These are phyloP conservation scores for Phyllosticta citriasiana DNA, from an alignment of 2,329 filamentous ascomycete genomes.

Conservation along the genomic window DNA sequence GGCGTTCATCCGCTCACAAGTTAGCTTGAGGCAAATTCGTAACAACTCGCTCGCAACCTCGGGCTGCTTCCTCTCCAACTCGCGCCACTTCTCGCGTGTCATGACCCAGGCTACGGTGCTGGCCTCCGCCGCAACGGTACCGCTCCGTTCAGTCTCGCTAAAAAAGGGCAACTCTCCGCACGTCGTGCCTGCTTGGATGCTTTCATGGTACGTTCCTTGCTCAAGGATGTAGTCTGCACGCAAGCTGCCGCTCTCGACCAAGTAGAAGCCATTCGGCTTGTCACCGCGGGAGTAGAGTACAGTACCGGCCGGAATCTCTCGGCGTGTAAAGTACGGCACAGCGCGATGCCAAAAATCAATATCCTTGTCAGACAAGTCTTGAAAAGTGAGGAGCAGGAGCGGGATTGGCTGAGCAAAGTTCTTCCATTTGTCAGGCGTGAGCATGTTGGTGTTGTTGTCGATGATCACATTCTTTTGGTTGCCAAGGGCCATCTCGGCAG, in stretches of 20 bases:
- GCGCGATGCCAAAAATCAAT: conserved; percentile 93
- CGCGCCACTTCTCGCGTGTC: conserved; percentile 59
- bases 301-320: conserved; percentile 57
- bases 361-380: conserved; percentile 72
- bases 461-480: conserved; percentile 28
- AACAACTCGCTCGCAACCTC: conserved; percentile 78
- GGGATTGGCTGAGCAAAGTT: conserved; percentile 83
- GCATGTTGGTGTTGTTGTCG: conserved; percentile 23
- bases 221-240: conserved; percentile 84
- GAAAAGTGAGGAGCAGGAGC: conserved; percentile 91
- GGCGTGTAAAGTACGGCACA: conserved; percentile 62
- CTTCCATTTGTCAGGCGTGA: conserved; percentile 60
- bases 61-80: conserved; percentile 59
- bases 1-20: conserved; percentile 79
- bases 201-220: conserved; percentile 80
- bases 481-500: conserved; percentile 64
- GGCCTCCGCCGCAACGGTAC: conserved; percentile 73
- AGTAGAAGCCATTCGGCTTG: conserved; percentile 71
- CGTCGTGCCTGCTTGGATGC: conserved; percentile 87
- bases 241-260: conserved; percentile 81
- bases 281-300: conserved; percentile 71
- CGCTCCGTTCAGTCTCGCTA: conserved; percentile 76
- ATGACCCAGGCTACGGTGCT: conserved; percentile 78
- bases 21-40: conserved; percentile 82
- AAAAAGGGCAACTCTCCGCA: conserved; percentile 97